These are phyloP conservation scores for Bidens hawaiensis DNA, from an alignment of 140 eudicot genomes.

Conservation along the genomic window DNA sequence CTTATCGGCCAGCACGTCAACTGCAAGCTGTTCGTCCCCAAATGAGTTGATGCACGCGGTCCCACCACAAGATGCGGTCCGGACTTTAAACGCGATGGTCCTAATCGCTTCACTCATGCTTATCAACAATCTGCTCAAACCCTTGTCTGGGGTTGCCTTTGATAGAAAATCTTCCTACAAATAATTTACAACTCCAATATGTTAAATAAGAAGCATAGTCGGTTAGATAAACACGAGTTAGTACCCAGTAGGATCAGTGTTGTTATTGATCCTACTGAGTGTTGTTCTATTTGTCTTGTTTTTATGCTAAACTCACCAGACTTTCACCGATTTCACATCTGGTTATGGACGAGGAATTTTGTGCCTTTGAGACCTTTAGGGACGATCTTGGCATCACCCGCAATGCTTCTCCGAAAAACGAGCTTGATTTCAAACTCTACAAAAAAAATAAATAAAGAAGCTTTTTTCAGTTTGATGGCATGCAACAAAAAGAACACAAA, in stretches of 20 bases:
- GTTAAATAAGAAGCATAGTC: neutral
- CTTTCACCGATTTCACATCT: conserved; percentile 92
- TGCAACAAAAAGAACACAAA: neutral
- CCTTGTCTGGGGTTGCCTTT: conserved; percentile 86
- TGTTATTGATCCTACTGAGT: neutral
- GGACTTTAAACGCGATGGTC: conserved; percentile 88
- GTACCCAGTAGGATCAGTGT: neutral
- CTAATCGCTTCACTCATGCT: conserved; percentile 96
- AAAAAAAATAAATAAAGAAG: neutral
- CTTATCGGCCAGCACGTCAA: conserved; percentile 91
- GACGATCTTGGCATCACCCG: conserved; percentile 61
- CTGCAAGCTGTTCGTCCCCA: conserved; percentile 99
- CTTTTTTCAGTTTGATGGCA: neutral
- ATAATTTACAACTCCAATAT: neutral
- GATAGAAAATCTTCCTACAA: conserved; percentile 79
- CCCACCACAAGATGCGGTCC: conserved; percentile 99
- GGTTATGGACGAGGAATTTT: conserved; percentile 47
- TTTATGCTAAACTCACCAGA: conserved; percentile 50
- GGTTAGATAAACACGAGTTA: neutral
- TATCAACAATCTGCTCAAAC: conserved; percentile 73
- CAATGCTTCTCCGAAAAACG: conserved; percentile 72
- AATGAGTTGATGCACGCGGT: conserved; percentile 94
- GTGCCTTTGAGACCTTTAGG: conserved; percentile 48
- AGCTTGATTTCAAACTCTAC: conserved; percentile 75
- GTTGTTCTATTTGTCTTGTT: neutral